Evolutionary conservation across 805 yeast species (phyloP).

Genomic region (Zygoascus ofunaensis): DNA sequence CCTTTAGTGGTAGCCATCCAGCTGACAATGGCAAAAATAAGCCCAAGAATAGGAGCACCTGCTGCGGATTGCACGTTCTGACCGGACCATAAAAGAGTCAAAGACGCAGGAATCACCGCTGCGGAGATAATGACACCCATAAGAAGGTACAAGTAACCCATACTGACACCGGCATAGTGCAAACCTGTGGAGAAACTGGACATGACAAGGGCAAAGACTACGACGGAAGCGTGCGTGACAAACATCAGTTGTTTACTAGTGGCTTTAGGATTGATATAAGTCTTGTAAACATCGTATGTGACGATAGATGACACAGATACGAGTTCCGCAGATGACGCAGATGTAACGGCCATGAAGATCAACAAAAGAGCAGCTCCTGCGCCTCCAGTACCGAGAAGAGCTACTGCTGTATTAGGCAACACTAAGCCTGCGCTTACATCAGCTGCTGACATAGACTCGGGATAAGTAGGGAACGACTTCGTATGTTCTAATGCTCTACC

Average conservation of each 20-base stretch:
- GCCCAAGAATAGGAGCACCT: constrained; percentile 70
- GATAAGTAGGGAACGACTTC: constrained; percentile 74
- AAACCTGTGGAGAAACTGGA: constrained; percentile 78
- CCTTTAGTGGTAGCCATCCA: constrained; percentile 42
- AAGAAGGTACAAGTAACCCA: constrained; percentile 80
- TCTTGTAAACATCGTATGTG: constrained; percentile 79
- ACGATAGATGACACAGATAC: constrained; percentile 79
- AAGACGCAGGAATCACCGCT: constrained; percentile 71
- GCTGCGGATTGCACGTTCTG: constrained; percentile 65
- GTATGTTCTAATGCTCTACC: constrained; percentile 62
- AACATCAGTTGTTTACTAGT: constrained; percentile 60
- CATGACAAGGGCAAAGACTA: constrained; percentile 54
- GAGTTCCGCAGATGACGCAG: constrained; percentile 86
- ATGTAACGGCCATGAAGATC: constrained; percentile 87
- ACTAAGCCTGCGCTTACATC: constrained; percentile 73
- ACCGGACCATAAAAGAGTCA: constrained; percentile 55
- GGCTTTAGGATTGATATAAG: constrained; percentile 72
- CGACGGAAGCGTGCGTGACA: constrained; percentile 59
- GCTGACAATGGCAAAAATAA: constrained; percentile 60
- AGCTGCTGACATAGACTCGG: constrained; percentile 50
- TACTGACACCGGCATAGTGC: constrained; percentile 68
- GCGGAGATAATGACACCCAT: constrained; percentile 87
- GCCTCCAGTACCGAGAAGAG: constrained; percentile 80
- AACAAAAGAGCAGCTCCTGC: constrained; percentile 72
- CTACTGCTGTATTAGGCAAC: constrained; percentile 65